phyloP scores from a whole-genome alignment of 352 stramenopile species.

The Phytophthora foliorum region DNA sequence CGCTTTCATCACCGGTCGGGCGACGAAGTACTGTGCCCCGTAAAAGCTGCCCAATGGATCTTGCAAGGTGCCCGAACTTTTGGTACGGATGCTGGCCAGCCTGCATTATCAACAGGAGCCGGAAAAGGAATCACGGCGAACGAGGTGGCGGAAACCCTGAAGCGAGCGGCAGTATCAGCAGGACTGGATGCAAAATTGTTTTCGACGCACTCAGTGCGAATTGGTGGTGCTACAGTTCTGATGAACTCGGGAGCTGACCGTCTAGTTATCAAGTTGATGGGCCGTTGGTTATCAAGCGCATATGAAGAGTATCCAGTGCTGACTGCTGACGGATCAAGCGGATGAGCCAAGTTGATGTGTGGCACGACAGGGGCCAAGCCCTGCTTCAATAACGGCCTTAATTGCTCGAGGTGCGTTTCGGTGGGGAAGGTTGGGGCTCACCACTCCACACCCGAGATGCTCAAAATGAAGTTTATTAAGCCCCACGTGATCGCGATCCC shows the following conservation, averaged over 20 bases:
- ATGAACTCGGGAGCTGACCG: conserved; percentile 1
- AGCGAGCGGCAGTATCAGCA: background rate
- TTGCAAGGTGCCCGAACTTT: background rate
- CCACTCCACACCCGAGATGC: no score
- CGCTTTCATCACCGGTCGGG: background rate
- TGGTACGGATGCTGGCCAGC: background rate
- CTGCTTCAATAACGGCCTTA: no score
- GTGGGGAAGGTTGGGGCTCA: no score
- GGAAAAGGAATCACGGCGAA: background rate
- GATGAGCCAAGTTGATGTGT: background rate
- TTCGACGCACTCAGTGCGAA: no score
- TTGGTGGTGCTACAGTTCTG: no score
- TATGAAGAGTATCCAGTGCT: conserved; percentile 11
- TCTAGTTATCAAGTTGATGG: conserved; percentile 10
- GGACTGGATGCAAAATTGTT: no score
- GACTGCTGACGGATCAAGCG: background rate
- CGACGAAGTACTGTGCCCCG: background rate
- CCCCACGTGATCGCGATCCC: no score
- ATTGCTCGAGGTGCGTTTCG: no score
- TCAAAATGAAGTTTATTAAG: no score
- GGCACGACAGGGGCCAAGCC: no score
- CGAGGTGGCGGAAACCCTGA: background rate
- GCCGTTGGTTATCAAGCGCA: conserved; percentile 7
- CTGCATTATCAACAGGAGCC: background rate
- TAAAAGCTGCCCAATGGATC: background rate